Percentiles rank a stretch among this genome's conserved stretches.
These are phyloP conservation scores for Suillus americanus DNA, from an alignment of 768 basidiomycete genomes.

Conservation along the genomic window DNA sequence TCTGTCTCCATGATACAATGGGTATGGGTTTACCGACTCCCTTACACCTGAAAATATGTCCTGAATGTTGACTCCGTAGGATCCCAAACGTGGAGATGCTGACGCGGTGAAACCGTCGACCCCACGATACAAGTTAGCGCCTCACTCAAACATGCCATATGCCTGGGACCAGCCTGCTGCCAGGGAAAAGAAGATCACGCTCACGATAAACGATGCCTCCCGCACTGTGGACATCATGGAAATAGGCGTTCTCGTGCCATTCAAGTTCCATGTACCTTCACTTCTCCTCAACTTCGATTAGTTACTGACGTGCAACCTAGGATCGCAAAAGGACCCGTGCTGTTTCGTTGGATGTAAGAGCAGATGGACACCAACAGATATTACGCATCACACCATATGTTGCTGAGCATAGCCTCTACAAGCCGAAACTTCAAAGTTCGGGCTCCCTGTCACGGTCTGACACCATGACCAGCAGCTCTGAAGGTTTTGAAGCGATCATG, in stretches of 20 bases:
- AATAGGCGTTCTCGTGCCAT: slow-evolving; percentile 89
- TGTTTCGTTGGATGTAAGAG: slow-evolving; percentile 90
- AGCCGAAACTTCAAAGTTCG: slow-evolving; percentile 58
- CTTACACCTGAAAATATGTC: not conserved
- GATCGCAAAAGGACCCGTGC: slow-evolving; percentile 55
- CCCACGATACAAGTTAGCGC: slow-evolving; percentile 54
- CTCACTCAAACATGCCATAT: slow-evolving; percentile 61
- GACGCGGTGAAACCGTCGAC: slow-evolving; percentile 36
- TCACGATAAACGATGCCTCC: slow-evolving; percentile 59
- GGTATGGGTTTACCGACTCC: slow-evolving; percentile 37
- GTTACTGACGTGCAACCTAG: slow-evolving; percentile 30
- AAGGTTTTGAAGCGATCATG: slow-evolving; percentile 82
- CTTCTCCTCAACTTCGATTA: not conserved
- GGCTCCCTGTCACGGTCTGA: slow-evolving; percentile 58
- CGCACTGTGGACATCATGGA: slow-evolving; percentile 89
- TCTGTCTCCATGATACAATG: slow-evolving; percentile 69
- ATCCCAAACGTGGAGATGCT: slow-evolving; percentile 40
- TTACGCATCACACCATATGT: slow-evolving; percentile 86
- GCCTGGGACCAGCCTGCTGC: slow-evolving; percentile 95
- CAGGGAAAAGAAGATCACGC: slow-evolving; percentile 71
- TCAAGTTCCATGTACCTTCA: slow-evolving; percentile 71
- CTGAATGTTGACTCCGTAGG: slow-evolving; percentile 29
- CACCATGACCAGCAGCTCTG: slow-evolving; percentile 64
- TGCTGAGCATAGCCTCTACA: slow-evolving; percentile 84
- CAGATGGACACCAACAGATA: slow-evolving; percentile 82